Conservation (phyloP, 2,329 filamentous ascomycete species). For the Fusarium albosuccineum region DNA sequence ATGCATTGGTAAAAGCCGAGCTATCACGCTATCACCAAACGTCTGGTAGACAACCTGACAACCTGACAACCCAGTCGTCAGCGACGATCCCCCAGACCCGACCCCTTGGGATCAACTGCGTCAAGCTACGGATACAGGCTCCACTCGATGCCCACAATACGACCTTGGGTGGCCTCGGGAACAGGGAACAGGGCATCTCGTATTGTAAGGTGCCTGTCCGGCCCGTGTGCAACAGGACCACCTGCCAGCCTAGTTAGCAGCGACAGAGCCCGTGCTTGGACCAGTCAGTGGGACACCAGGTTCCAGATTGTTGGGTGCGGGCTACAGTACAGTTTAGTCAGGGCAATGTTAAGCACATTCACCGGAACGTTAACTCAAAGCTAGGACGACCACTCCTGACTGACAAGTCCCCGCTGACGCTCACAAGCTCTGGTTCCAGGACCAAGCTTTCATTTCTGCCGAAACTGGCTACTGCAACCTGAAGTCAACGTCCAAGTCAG, state of each 20-base stretch:
- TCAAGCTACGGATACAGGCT: slow-evolving; percentile 1
- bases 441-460: background rate
- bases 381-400: background rate
- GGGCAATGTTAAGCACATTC: background rate
- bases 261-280: background rate
- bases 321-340: slow-evolving; percentile 7
- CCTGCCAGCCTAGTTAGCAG: slow-evolving; percentile 6
- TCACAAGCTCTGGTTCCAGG: background rate
- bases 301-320: slow-evolving; percentile 6
- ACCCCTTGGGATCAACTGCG: slow-evolving; percentile 9
- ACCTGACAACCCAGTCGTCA: background rate
- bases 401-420: slow-evolving; percentile 4
- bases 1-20: slow-evolving; percentile 4
- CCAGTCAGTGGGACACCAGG: background rate
- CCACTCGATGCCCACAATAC: background rate
- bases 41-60: background rate
- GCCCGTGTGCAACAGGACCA: slow-evolving; percentile 3
- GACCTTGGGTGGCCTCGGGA: slow-evolving; percentile 11
- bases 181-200: slow-evolving; percentile 26
- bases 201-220: background rate
- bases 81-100: slow-evolving; percentile 13
- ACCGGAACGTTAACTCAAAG: slow-evolving; percentile 8
- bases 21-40: background rate
- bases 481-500: slow-evolving; percentile 1
- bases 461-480: background rate